A percentile compares a stretch with the other conserved stretches of the same genome.
phyloP scores from a whole-genome alignment of 2,329 filamentous ascomycete species.

The Dothiorella sarmentorum region DNA sequence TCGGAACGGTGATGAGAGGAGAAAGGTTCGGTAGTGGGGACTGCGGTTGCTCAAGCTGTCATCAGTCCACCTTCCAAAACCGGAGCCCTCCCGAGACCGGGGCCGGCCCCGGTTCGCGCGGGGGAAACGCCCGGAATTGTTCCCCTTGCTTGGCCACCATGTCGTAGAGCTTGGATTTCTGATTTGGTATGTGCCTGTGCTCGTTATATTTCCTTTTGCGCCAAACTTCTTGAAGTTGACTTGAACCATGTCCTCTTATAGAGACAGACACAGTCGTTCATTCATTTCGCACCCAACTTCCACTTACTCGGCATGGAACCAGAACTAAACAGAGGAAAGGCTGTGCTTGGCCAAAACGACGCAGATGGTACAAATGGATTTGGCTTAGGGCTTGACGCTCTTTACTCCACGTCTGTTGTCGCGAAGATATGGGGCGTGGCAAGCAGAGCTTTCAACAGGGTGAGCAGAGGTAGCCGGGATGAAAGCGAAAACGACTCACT shows the following conservation, averaged over 20 bases:
- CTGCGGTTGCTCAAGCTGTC: no score
- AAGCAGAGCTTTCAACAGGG: constrained; percentile 13
- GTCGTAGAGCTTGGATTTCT: no score
- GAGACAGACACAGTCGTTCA: no score
- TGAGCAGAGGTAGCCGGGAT: fast-evolving
- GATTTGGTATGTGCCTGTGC: no score
- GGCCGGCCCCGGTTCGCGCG: background rate
- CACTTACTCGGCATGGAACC: no score
- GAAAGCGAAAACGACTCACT: background rate
- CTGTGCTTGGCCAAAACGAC: background rate
- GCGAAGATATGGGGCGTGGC: constrained; percentile 27
- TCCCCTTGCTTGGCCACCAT: no score
- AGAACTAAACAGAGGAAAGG: no score
- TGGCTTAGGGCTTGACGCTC: background rate
- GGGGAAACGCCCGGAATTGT: background rate
- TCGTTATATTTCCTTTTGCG: no score
- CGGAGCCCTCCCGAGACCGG: background rate
- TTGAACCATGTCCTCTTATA: no score
- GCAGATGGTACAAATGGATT: background rate
- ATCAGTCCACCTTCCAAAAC: background rate
- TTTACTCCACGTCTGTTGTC: constrained; percentile 23
- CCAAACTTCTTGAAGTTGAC: no score
- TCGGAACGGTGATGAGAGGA: background rate
- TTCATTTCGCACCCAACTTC: no score
- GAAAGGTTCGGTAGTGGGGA: no score